Evolutionary conservation across 164 flowering plant genomes (phyloP).

Genomic region (Houttuynia cordata): DNA sequence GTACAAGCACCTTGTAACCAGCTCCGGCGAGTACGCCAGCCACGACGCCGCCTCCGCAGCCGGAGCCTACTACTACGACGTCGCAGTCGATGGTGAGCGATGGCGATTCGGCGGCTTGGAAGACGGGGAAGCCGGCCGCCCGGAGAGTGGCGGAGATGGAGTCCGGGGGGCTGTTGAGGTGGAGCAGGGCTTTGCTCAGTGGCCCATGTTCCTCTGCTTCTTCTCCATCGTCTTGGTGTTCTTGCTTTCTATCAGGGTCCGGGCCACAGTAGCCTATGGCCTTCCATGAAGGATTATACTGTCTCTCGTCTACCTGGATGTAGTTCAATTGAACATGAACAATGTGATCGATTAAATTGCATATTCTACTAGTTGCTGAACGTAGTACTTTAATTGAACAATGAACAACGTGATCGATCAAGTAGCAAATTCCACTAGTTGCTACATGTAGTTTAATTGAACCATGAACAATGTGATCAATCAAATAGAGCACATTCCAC

Average conservation of each 20-base stretch:
- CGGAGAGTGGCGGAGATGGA: slow-evolving; percentile 15
- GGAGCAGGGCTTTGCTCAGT: slow-evolving; percentile 36
- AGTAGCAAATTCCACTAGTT: no score
- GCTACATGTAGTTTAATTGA: no score
- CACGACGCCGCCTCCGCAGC: slow-evolving; percentile 71
- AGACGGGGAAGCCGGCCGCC: slow-evolving; percentile 31
- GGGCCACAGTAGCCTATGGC: slow-evolving; percentile 67
- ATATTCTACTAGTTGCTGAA: no score
- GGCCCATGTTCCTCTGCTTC: slow-evolving; percentile 32
- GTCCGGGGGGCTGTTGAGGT: slow-evolving; percentile 19
- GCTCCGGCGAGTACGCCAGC: slow-evolving; percentile 69
- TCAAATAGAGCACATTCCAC: no score
- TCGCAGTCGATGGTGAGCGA: slow-evolving; percentile 45
- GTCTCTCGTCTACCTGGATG: slow-evolving; percentile 48
- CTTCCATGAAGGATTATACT: slow-evolving; percentile 54
- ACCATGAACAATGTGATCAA: no score
- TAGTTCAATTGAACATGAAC: background rate
- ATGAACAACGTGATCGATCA: no score
- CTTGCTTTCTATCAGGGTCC: slow-evolving; percentile 35
- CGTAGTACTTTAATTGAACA: no score
- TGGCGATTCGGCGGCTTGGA: background rate
- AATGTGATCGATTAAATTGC: no score
- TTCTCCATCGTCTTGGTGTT: slow-evolving; percentile 7
- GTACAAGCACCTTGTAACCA: slow-evolving; percentile 69
- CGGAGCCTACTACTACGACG: slow-evolving; percentile 77